Percentiles rank a stretch among this genome's conserved stretches.
Evolutionary conservation across 208 protist genomes (phyloP).

Genomic region (Zelonia costaricensis): DNA sequence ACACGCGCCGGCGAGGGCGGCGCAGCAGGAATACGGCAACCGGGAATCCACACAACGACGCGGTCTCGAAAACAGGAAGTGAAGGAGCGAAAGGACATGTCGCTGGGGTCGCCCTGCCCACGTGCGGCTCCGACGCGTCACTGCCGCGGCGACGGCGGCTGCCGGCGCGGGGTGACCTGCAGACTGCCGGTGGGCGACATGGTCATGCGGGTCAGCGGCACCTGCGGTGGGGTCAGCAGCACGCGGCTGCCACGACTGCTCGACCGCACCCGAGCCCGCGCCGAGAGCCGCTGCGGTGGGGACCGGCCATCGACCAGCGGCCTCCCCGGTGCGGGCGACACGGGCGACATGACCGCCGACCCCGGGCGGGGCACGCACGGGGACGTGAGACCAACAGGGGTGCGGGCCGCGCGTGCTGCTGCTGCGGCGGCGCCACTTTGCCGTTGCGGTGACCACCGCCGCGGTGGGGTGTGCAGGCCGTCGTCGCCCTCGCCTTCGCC

Average conservation of each 20-base stretch:
- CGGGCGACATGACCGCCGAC: background rate
- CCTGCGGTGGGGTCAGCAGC: conserved; percentile 10
- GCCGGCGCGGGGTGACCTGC: conserved; percentile 18
- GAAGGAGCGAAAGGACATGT: too few species aligned
- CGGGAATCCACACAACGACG: too few species aligned
- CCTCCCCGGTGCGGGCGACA: background rate
- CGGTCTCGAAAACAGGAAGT: too few species aligned
- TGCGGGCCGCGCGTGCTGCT: too few species aligned
- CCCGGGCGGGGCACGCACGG: background rate
- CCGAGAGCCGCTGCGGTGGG: conserved; percentile 21
- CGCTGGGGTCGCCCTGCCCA: too few species aligned
- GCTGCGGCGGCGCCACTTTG: background rate
- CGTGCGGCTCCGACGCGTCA: too few species aligned
- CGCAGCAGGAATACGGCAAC: too few species aligned
- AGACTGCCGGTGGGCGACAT: conserved; percentile 19
- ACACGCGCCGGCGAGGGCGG: too few species aligned
- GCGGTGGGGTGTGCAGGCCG: background rate
- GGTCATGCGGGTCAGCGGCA: conserved; percentile 19
- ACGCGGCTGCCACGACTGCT: conserved; percentile 6
- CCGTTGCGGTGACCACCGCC: background rate
- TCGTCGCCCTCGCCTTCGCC: background rate
- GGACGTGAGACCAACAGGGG: background rate
- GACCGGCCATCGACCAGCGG: conserved; percentile 8
- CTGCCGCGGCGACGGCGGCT: conserved; percentile 3
- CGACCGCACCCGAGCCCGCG: conserved; percentile 15